Base-by-base conservation (phyloP, 2,329 filamentous ascomycete genomes). In the Arthrobotrys iridis region DNA sequence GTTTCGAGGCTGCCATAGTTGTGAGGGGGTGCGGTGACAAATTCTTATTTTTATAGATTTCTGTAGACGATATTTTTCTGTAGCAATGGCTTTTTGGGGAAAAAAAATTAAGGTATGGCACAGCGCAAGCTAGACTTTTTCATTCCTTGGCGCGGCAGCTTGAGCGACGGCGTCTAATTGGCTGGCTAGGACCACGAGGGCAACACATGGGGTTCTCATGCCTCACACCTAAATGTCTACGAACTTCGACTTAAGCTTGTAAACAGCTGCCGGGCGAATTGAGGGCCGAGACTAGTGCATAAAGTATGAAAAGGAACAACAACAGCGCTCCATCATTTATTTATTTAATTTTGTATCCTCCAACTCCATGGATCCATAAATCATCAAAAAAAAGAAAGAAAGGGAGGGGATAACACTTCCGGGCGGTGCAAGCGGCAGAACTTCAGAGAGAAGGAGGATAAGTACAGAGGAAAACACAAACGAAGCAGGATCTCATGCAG, bases 131-230 rank as follows among this genome's bases (percentile, higher is more conserved):
- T 37, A 70, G 57, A 71, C 52, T 64, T 76, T 76, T 72, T 58
- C 40, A 30, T 64, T 58, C 58, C 57, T 37, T 28, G 50, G 50
- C 50, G 50, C 33, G 15, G 22, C 26, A 28, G 20, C 46, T 68
- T 41, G 22, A 48, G 71, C 71, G 71, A 75, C 71, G 33, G 46
- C 40, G n/a, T 59, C 30, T 75, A 57, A 75, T 75, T 75, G 71
- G 71, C 35, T 62, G 41, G 45, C 5, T 5, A 2, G 24, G 26
- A 63, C 48, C 22, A 35, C 37, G 20, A 15, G 13, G 43, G 13
- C 71, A 75, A 75, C 71, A 50, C 71, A 50, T 15, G 6, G 3
- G 6, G n/a, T 20, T 45, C 18, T 28, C 26, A 22, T 7, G 41
- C 18, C 18, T 7, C 33, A 7, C 8, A 45, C 41, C 41, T 45